Base-by-base conservation (phyloP, 1,284 basidiomycete genomes). In the Trichosporon coremiiforme region DNA sequence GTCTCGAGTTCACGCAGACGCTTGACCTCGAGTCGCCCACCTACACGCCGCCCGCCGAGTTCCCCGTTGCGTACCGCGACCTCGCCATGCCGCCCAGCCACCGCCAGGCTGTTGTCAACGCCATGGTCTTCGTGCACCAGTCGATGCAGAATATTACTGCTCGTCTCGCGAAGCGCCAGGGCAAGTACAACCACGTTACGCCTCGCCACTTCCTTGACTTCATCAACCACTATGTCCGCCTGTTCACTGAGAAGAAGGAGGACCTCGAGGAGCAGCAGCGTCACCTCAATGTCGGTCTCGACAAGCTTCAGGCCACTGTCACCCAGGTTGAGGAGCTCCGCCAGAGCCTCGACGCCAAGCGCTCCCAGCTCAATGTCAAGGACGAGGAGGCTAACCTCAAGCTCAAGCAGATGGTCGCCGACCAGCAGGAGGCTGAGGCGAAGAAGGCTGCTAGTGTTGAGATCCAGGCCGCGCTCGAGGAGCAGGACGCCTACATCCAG, bases 211-310 rank as follows among this genome's bases (percentile, higher is more conserved):
- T 98, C 82, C 88, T 99, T 70, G 97, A 99, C 81, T 98, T 99
- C 80, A 96, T 99, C 84, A 93, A 97, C 75, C 95, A 99, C 77
- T 99, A 98, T 78, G 95, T 98, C 45, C 89, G 90, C n/a, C 88
- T 99, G 36, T 95, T 95, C 78, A 93, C 91, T 69, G 95, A 99
- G 84, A 99, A 99, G 84, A 91, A 95, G n/a, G 95, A 98, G 75
- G 94, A 97, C 79, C 87, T 99, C 31, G 97, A 99, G 82, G 97
- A 99, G 80, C 95, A 99, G 82, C 97, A 99, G 79, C 91, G 97
- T 38, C 98, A 99, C 85, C 87, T 99, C 70, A 96, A 99, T 78
- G 94, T 99, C 72, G 97, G 97, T 75, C 89, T 99, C 64, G 96
- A 99, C 84, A 99, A 99, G 83, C 89, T 99, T 25, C 91, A 90